phyloP scores from a whole-genome alignment of 2,329 filamentous ascomycete genomes.

The Aspergillus fumigatus region DNA sequence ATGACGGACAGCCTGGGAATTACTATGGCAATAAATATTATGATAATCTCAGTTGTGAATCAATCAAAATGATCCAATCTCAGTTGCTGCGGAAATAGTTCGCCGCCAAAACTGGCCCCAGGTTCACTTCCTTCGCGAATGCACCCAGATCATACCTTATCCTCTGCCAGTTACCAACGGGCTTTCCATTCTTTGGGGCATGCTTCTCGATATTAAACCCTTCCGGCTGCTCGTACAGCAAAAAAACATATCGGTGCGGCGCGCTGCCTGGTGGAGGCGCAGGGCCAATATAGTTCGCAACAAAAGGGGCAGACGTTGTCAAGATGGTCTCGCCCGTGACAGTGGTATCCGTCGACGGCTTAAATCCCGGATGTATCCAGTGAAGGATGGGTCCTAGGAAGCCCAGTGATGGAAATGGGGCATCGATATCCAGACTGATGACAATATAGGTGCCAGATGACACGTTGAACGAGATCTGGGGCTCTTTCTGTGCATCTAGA shows the following conservation, averaged over 20 bases:
- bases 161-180: conserved; percentile 32
- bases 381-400: conserved; percentile 28
- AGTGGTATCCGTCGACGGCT: conserved; percentile 4
- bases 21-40: not conserved
- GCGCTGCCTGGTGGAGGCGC: conserved; percentile 44
- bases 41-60: not conserved
- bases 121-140: conserved; percentile 33
- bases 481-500: conserved; percentile 19
- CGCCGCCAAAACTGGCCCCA: conserved; percentile 32
- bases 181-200: conserved; percentile 32
- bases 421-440: conserved; percentile 27
- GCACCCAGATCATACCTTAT: conserved; percentile 43
- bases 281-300: conserved; percentile 42
- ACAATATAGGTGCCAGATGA: conserved; percentile 22
- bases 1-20: not conserved
- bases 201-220: conserved; percentile 32
- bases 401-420: conserved; percentile 25
- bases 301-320: conserved; percentile 16
- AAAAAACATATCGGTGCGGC: conserved; percentile 49
- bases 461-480: conserved; percentile 14
- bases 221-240: conserved; percentile 47
- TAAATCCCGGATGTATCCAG: conserved; percentile 28
- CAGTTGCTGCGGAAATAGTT: conserved; percentile 37
- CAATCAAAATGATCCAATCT: not conserved
- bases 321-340: conserved; percentile 8